A percentile compares a stretch with the other conserved stretches of the same genome.
Conservation (phyloP, 495 filamentous ascomycete genomes). For the Chaetomium cochliodes region DNA sequence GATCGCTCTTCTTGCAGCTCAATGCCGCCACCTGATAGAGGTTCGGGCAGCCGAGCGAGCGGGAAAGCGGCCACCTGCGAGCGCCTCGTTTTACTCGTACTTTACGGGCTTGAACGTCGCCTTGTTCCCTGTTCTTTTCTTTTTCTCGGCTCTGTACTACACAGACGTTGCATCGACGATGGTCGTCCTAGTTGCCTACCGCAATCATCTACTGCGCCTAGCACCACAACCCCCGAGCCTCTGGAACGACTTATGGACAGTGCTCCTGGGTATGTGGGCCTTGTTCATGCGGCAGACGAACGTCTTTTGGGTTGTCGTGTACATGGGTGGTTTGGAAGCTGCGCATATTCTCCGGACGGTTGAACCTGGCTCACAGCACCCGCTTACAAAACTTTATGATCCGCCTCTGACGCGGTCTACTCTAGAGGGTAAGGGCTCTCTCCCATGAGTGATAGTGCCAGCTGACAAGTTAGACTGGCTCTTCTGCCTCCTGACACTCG, state of each 20-base stretch:
- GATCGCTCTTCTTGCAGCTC: slow-evolving; percentile 34
- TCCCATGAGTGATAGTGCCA: background rate
- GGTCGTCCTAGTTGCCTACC: slow-evolving; percentile 64
- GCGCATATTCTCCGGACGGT: slow-evolving; percentile 50
- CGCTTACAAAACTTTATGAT: slow-evolving; percentile 52
- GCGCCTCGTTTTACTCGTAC: slow-evolving; percentile 32
- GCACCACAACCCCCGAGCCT: slow-evolving; percentile 27
- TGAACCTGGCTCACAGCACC: slow-evolving; percentile 26
- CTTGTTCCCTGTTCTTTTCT: slow-evolving; percentile 87
- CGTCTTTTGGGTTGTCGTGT: slow-evolving; percentile 89
- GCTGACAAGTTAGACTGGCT: slow-evolving; percentile 38
- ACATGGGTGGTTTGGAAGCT: slow-evolving; percentile 73
- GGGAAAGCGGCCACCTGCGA: background rate
- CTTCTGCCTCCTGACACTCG: slow-evolving; percentile 59
- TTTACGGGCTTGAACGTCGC: slow-evolving; percentile 77
- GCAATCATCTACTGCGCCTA: slow-evolving; percentile 55
- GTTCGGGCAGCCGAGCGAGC: slow-evolving; percentile 21
- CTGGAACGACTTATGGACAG: slow-evolving; percentile 42
- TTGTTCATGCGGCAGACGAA: slow-evolving; percentile 89
- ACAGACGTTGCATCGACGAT: slow-evolving; percentile 77
- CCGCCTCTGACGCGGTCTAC: slow-evolving; percentile 54
- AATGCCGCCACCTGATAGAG: slow-evolving; percentile 38
- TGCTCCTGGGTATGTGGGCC: slow-evolving; percentile 59
- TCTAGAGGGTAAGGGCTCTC: slow-evolving; percentile 52
- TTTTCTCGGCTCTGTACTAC: slow-evolving; percentile 92